A percentile compares a stretch with the other conserved stretches of the same genome.
Evolutionary conservation across 495 filamentous ascomycete genomes (phyloP).

Genomic region (Hyaloscypha variabilis): DNA sequence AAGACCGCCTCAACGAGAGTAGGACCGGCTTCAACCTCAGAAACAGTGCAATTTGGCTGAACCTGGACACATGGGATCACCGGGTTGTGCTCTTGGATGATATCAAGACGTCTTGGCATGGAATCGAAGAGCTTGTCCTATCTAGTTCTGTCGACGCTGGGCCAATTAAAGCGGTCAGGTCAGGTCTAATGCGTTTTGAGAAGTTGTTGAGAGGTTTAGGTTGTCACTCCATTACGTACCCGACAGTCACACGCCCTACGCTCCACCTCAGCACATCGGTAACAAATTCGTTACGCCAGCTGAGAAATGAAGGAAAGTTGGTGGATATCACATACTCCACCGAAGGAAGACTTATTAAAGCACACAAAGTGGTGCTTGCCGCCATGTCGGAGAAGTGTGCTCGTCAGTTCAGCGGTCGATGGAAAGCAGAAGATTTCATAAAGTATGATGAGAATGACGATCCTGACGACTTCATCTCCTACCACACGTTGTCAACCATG

Average conservation of each 20-base stretch:
- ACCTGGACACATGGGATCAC: constrained; percentile 27
- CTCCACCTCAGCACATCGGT: constrained; percentile 1
- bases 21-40: too few relatives aligned
- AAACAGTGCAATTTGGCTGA: constrained; percentile 34
- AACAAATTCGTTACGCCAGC: constrained; percentile 10
- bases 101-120: constrained; percentile 20
- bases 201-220: constrained; percentile 28
- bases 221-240: constrained; percentile 30
- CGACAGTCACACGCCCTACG: constrained; percentile 13
- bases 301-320: constrained; percentile 25
- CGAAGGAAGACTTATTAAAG: constrained; percentile 26
- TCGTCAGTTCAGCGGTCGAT: constrained; percentile 27
- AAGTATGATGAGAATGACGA: constrained; percentile 11
- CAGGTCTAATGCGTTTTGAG: constrained; percentile 33
- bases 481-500: constrained; percentile 29
- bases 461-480: constrained; percentile 24
- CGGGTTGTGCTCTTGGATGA: constrained; percentile 10
- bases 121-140: constrained; percentile 27
- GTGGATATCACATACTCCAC: constrained; percentile 31
- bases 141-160: constrained; percentile 30
- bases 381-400: constrained; percentile 32
- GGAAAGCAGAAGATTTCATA: constrained; percentile 13
- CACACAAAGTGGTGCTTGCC: constrained; percentile 33
- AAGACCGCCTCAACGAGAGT: too few relatives aligned
- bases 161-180: constrained; percentile 21